Evolutionary conservation across 352 stramenopile genomes (phyloP).

Genomic region (Pythium biforme): DNA sequence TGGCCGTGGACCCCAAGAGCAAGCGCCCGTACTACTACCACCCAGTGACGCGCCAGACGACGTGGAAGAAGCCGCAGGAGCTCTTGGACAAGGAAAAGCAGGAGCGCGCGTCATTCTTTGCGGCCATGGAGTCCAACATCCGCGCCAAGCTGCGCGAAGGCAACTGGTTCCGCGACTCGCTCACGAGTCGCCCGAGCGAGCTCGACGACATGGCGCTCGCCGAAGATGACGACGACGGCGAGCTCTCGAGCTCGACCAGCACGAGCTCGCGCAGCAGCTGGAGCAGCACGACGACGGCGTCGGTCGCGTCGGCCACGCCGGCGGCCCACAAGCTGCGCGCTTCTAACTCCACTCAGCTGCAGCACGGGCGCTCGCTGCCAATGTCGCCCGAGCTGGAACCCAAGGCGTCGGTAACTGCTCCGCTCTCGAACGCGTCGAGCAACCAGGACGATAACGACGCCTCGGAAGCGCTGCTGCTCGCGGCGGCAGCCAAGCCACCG

Average conservation of each 20-base stretch:
- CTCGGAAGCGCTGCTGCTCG: conserved; percentile 20
- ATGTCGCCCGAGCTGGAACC: conserved; percentile 38
- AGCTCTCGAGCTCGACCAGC: conserved; percentile 27
- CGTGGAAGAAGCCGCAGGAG: conserved; percentile 94
- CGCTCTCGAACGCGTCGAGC: too few species aligned
- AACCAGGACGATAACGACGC: conserved; percentile 34
- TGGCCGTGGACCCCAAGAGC: conserved; percentile 77
- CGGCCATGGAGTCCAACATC: conserved; percentile 97
- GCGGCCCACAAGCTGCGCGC: neutral
- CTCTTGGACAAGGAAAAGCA: conserved; percentile 76
- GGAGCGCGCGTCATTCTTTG: conserved; percentile 91
- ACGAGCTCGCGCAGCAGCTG: conserved; percentile 36
- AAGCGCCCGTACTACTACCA: conserved; percentile 98
- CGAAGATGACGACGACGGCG: conserved; percentile 20
- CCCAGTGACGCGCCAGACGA: conserved; percentile 92
- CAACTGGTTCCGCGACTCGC: conserved; percentile 48
- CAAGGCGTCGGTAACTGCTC: conserved; percentile 14
- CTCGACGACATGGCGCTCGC: conserved; percentile 32
- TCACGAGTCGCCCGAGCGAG: conserved; percentile 33
- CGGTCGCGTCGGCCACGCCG: conserved; percentile 4
- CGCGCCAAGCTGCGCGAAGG: conserved; percentile 74
- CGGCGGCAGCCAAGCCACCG: conserved; percentile 36
- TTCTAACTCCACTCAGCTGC: neutral
- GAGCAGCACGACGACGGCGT: conserved; percentile 22
- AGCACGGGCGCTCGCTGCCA: conserved; percentile 36